phyloP scores from a whole-genome alignment of 2,329 filamentous ascomycete genomes.

The Fonsecaea pedrosoi region DNA sequence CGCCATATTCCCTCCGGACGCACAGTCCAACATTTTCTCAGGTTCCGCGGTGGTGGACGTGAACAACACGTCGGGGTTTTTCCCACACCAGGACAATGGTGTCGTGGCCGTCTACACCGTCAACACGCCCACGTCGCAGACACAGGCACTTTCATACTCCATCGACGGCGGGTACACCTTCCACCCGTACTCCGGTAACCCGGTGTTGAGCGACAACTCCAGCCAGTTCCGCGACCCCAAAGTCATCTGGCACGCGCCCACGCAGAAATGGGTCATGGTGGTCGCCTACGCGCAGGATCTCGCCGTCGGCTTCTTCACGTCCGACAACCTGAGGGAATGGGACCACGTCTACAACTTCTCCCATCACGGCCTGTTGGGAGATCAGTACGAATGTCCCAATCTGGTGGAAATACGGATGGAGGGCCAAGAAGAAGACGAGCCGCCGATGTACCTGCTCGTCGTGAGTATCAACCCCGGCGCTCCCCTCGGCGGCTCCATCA shows the following conservation, averaged over 20 bases:
- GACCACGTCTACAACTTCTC: conserved; percentile 65
- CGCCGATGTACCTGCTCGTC: conserved; percentile 41
- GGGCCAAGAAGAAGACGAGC: conserved; percentile 19
- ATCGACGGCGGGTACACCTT: conserved; percentile 68
- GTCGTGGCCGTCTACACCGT: conserved; percentile 68
- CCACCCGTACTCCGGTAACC: conserved; percentile 64
- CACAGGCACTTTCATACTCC: conserved; percentile 68
- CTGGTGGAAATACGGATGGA: conserved; percentile 62
- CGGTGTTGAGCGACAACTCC: conserved; percentile 63
- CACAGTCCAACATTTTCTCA: conserved; percentile 57
- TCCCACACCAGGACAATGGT: conserved; percentile 64
- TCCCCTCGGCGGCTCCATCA: conserved; percentile 44
- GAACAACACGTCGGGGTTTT: conserved; percentile 72
- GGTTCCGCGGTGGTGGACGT: conserved; percentile 65
- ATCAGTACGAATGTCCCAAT: conserved; percentile 70
- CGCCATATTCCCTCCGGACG: conserved; percentile 60
- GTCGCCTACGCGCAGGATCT: conserved; percentile 63
- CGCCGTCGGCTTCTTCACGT: conserved; percentile 67
- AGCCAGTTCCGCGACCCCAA: conserved; percentile 70
- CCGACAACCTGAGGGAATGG: conserved; percentile 65
- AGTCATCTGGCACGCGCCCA: conserved; percentile 63
- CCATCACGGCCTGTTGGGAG: conserved; percentile 58
- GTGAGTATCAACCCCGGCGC: conserved; percentile 47
- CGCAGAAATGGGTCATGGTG: conserved; percentile 64
- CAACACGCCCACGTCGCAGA: conserved; percentile 50